Conservation (phyloP, 2,329 filamentous ascomycete species). For the Talaromyces sp. region DNA sequence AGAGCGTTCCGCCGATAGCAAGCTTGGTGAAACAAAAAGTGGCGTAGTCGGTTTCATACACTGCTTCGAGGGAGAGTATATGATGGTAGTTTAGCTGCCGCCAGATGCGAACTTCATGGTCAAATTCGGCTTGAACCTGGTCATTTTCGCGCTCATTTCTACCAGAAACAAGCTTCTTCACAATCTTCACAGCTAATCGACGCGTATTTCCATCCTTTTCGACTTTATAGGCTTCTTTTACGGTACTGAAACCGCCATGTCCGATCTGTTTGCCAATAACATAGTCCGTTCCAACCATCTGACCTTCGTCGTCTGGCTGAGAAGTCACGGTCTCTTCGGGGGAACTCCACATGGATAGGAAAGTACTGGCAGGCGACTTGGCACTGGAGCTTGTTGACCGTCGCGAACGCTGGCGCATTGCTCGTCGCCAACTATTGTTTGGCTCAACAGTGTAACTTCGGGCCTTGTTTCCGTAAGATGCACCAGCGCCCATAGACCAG, state of each 20-base stretch:
- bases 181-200: conserved; percentile 59
- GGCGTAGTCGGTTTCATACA: conserved; percentile 63
- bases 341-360: conserved; percentile 50
- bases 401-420: conserved; percentile 33
- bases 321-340: conserved; percentile 22
- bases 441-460: conserved; percentile 29
- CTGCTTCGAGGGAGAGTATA: conserved; percentile 57
- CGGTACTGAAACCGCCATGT: conserved; percentile 60
- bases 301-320: conserved; percentile 62
- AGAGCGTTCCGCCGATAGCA: conserved; percentile 59
- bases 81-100: conserved; percentile 59
- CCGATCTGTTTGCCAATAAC: conserved; percentile 63
- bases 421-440: conserved; percentile 29
- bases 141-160: conserved; percentile 59
- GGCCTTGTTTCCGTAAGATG: conserved; percentile 31
- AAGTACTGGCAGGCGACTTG: conserved; percentile 55
- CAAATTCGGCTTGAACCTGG: conserved; percentile 60
- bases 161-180: conserved; percentile 53
- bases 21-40: conserved; percentile 64
- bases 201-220: conserved; percentile 51
- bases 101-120: conserved; percentile 65
- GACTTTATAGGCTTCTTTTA: conserved; percentile 62
- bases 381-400: conserved; percentile 47
- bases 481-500: conserved; percentile 30
- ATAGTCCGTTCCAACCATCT: conserved; percentile 61